Evolutionary conservation across 1,284 basidiomycete species (phyloP), one percentile per base, ranked within the genome.

Genomic region (Leccinum griseonigrum): DNA sequence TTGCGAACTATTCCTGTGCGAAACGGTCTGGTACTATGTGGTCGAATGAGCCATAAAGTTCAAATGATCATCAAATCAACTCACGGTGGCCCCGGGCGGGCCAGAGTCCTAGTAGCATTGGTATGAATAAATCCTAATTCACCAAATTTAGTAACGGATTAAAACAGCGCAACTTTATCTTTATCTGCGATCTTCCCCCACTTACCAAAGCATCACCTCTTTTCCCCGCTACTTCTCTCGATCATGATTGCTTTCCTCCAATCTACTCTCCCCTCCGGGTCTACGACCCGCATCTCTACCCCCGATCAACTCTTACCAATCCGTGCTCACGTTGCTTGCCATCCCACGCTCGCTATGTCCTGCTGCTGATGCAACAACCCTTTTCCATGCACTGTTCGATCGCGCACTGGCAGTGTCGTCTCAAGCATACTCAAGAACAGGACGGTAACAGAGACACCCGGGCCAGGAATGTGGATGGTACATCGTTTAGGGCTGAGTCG

Each of bases 341-440:
- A 88, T 98, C 34, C 93, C 94, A 34, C 11, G 11, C 32, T 3
- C 88, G 87, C 59, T 98, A 97, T 71, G 85, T 85, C 1, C 88
- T 91, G 0, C 84, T 98, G 3, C 85, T 98, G 32, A 81, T 84
- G 3, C 85, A 85, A 26, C 95, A 98, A 74, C 87, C 95, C 5
- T 97, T 92, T 78, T 85, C 90, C 0, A 96, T 94, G 0, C 85
- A 95, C 3, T 87, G 92, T 2, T 89, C 93, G 7, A 92, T 98
- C 55, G 93, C 94, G 0, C 94, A 97, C 22, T 22, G 22, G 22
- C 72, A 93, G 94, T 0, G 87, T 97, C 61, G 88, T 97, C 48
- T 93, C 93, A 2, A 94, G 91, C 4, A 90, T 97, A 0, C 83
- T 98, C 59, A 97, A 96, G 80, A 97, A 97, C 72, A 93, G 95